phyloP scores from a whole-genome alignment of 2,329 filamentous ascomycete genomes.

The Aureobasidium sp. region DNA sequence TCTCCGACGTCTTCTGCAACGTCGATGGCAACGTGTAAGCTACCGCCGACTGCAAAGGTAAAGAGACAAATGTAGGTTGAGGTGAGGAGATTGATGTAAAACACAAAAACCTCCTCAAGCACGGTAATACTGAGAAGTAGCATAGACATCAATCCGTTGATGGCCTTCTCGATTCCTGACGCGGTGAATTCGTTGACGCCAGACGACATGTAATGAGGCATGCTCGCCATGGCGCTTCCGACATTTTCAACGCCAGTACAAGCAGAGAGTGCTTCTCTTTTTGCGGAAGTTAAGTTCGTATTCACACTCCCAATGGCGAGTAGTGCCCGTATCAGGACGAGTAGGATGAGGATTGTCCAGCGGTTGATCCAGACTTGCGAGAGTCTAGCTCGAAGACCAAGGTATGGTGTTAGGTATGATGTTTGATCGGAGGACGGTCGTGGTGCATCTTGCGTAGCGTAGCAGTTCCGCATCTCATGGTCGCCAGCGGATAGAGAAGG shows the following conservation, averaged over 20 bases:
- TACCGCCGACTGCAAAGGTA: conserved; percentile 72
- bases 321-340: conserved; percentile 76
- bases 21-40: conserved; percentile 61
- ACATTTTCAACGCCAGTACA: conserved; percentile 89
- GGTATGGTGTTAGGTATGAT: conserved; percentile 76
- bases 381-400: conserved; percentile 78
- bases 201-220: conserved; percentile 88
- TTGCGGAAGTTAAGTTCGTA: conserved; percentile 67
- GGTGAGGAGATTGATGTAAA: conserved; percentile 86
- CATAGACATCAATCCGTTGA: conserved; percentile 72
- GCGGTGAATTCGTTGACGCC: conserved; percentile 85
- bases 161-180: conserved; percentile 68
- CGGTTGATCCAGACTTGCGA: conserved; percentile 97
- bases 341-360: conserved; percentile 84
- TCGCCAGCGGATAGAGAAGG: conserved; percentile 54
- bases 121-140: conserved; percentile 72
- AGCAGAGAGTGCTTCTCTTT: conserved; percentile 74
- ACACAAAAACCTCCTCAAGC: conserved; percentile 81
- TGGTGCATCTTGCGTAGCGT: conserved; percentile 48
- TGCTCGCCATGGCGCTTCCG: conserved; percentile 92
- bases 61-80: conserved; percentile 87
- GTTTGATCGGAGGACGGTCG: conserved; percentile 55
- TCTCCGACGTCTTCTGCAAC: conserved; percentile 55
- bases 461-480: conserved; percentile 56
- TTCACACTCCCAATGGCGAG: conserved; percentile 68